Evolutionary conservation across 2,329 filamentous ascomycete genomes (phyloP), one percentile per base, ranked within the genome.

Genomic region (Penicillium freii): DNA sequence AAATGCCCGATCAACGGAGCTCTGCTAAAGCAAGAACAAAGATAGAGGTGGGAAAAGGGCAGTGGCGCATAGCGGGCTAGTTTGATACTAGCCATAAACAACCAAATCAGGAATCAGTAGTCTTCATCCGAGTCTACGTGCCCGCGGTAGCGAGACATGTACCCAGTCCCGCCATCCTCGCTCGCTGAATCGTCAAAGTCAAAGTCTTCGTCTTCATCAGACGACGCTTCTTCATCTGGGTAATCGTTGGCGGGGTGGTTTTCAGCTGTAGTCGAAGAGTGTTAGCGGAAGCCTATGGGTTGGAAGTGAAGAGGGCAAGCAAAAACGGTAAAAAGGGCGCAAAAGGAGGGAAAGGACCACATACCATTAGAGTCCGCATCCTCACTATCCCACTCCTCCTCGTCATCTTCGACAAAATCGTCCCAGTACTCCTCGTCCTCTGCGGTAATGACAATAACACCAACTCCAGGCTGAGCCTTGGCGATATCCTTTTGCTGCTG

Each of bases 301-400:
- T n/a, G 19, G 13, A 54, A 33, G 36, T 9, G 21, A 11, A 19
- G 10, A 17, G 17, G 17, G 5, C 15, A 44, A n/a, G 8, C 2
- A 5, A 44, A 9, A 27, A 10, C 23, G 15, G 23, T n/a, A 44
- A 13, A 29, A 8, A 31, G 50, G 13, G 11, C 23, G 11, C 13
- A 46, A 25, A 17, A 19, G 11, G 34, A 25, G 17, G 15, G 8
- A 11, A 19, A 17, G 13, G 23, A 25, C 31, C 29, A 49, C 71
- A 65, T 68, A 81, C 80, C 82, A 67, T 87, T 87, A 38, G 84
- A 84, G 62, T 87, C 84, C 27, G 84, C 83, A 60, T 86, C 84
- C 57, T 87, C 85, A 34, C 79, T 84, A 60, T 84, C 80, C 74
- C 80, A 84, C 45, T 80, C 78, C 45, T 81, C 82, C 17, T 81